Conservation (phyloP, 2,329 filamentous ascomycete species). For the Alternaria sp. region DNA sequence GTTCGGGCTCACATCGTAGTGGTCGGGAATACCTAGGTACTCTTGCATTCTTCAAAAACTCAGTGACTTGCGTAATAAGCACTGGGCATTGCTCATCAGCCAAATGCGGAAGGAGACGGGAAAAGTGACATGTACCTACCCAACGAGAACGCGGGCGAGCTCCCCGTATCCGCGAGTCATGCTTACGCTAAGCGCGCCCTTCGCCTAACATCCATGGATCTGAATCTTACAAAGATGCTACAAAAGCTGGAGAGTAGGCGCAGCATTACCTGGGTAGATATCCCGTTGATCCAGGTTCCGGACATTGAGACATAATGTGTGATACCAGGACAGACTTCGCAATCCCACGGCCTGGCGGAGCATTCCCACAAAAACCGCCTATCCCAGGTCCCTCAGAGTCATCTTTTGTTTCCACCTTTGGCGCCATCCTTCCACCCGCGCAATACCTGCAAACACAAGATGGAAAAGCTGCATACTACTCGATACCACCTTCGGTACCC, state of each 20-base stretch:
- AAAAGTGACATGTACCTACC: neutral
- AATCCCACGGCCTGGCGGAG: conserved; percentile 34
- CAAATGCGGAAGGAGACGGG: neutral
- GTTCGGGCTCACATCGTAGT: neutral
- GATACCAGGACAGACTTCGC: conserved; percentile 5
- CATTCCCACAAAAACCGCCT: conserved; percentile 10
- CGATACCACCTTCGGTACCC: conserved; percentile 43
- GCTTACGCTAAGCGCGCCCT: neutral
- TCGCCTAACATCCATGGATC: neutral
- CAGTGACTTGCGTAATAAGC: neutral
- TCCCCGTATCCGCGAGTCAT: neutral
- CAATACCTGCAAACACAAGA: conserved; percentile 39
- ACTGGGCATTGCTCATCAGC: neutral
- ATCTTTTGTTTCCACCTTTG: conserved; percentile 48
- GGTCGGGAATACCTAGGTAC: neutral
- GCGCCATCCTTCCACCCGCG: conserved; percentile 48
- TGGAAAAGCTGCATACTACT: conserved; percentile 53
- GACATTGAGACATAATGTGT: neutral
- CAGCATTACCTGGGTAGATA: neutral
- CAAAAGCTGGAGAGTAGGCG: neutral
- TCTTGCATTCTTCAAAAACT: neutral
- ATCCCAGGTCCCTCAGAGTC: conserved; percentile 48
- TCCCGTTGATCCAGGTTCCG: neutral
- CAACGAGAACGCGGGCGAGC: neutral
- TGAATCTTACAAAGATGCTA: neutral